phyloP scores from a whole-genome alignment of 805 yeast genomes.

The Ogataea kodamae region DNA sequence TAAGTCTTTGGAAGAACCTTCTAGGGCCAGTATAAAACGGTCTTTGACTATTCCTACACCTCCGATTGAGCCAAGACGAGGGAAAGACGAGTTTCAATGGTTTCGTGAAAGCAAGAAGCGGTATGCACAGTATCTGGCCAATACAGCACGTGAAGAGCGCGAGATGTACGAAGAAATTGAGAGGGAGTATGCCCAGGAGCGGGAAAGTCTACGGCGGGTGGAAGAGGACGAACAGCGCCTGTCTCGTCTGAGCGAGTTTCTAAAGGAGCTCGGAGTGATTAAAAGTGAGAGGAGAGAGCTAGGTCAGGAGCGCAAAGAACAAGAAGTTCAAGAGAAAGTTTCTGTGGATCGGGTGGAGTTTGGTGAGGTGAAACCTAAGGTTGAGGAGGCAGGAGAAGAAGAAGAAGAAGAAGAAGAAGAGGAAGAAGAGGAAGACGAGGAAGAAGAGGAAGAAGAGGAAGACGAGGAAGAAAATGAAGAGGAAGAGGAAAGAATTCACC shows the following conservation, averaged over 20 bases:
- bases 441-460: conserved; percentile 10
- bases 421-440: conserved; percentile 10
- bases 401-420: conserved; percentile 8
- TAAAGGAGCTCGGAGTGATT: conserved; percentile 13
- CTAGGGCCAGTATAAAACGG: not conserved
- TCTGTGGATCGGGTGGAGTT: too few relatives aligned
- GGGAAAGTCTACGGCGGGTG: conserved; percentile 13
- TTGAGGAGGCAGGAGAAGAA: conserved; percentile 8
- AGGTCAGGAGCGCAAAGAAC: not conserved
- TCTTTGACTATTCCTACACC: not conserved
- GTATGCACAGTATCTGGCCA: conserved; percentile 31
- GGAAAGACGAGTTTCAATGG: conserved; percentile 32
- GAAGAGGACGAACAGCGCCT: conserved; percentile 23
- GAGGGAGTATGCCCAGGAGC: conserved; percentile 29
- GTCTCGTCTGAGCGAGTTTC: conserved; percentile 14
- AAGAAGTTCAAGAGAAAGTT: conserved; percentile 9
- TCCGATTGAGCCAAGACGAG: conserved; percentile 2
- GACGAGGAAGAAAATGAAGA: conserved; percentile 9
- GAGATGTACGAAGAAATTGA: conserved; percentile 35
- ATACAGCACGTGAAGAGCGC: conserved; percentile 36
- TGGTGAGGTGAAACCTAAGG: conserved; percentile 9
- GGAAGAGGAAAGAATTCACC: not conserved
- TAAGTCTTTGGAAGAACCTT: not conserved
- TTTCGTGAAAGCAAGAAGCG: conserved; percentile 32
- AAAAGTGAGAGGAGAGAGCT: not conserved